A percentile compares a stretch with the other conserved stretches of the same genome.
Conservation (phyloP, 1,139 yeast species). For the Pichia sp. region DNA sequence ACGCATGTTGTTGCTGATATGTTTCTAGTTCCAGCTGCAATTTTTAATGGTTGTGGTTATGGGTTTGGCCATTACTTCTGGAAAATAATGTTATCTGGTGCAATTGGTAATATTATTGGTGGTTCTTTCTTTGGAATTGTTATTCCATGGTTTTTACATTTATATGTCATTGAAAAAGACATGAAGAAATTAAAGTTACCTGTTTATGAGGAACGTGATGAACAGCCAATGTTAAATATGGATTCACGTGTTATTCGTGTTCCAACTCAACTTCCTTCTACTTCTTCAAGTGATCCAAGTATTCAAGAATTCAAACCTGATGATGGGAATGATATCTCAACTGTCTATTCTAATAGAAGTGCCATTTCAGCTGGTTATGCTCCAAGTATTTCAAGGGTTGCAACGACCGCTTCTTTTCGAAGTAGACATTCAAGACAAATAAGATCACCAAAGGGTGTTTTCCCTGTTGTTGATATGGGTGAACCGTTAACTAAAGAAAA, state of each 20-base stretch:
- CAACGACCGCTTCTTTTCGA: constrained; percentile 3
- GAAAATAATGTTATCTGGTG: constrained; percentile 64
- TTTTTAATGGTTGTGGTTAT: constrained; percentile 57
- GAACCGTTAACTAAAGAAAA: constrained; percentile 49
- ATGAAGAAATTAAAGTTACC: constrained; percentile 56
- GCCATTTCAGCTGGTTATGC: constrained; percentile 4
- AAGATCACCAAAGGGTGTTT: constrained; percentile 67
- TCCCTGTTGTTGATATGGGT: constrained; percentile 77
- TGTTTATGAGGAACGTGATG: constrained; percentile 62
- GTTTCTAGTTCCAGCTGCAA: constrained; percentile 58
- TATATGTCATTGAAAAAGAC: constrained; percentile 65
- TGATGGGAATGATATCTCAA: constrained; percentile 9
- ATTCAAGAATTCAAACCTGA: constrained; percentile 14
- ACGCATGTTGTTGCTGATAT: constrained; percentile 81
- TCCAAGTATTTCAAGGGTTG: constrained; percentile 6
- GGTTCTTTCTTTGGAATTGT: constrained; percentile 57
- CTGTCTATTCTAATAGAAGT: background rate
- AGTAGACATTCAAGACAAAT: constrained; percentile 12
- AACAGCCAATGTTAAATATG: constrained; percentile 68
- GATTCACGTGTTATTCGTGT: constrained; percentile 70
- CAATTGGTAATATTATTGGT: constrained; percentile 66
- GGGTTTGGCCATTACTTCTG: constrained; percentile 62
- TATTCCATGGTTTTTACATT: constrained; percentile 64
- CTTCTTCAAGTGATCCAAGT: constrained; percentile 2
- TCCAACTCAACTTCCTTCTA: constrained; percentile 7